phyloP scores from a whole-genome alignment of 257 asterid species.

The Haberlea rhodopensis region DNA sequence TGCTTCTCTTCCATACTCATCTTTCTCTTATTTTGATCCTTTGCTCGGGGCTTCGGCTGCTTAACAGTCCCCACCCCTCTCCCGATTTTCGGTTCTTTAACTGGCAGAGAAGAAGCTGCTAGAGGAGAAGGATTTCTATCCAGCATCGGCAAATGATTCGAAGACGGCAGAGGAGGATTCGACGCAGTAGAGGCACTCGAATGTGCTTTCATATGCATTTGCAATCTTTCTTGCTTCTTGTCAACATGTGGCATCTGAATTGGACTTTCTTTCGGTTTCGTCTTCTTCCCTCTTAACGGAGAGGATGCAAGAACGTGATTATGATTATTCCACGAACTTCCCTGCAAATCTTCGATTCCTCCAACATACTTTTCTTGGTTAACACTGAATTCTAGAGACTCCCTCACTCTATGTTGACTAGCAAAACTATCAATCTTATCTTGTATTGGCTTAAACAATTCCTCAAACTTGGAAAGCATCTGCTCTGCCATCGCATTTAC shows the following conservation, averaged over 20 bases:
- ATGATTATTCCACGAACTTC: conserved; percentile 68
- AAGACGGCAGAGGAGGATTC: conserved; percentile 33
- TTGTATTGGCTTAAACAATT: conserved; percentile 64
- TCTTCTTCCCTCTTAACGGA: conserved; percentile 47
- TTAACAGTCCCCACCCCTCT: conserved; percentile 34
- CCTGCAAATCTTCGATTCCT: conserved; percentile 67
- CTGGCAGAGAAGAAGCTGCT: conserved; percentile 44
- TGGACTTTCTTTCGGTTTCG: conserved; percentile 39
- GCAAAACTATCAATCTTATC: conserved; percentile 36
- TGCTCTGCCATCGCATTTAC: conserved; percentile 64
- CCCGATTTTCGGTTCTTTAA: conserved; percentile 36
- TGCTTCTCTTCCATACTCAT: conserved; percentile 96
- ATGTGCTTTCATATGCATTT: conserved; percentile 45
- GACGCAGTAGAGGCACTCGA: conserved; percentile 68
- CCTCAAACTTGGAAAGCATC: conserved; percentile 63
- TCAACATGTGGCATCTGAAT: conserved; percentile 26
- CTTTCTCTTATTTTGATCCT: conserved; percentile 79
- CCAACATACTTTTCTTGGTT: conserved; percentile 29
- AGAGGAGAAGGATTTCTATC: conserved; percentile 56
- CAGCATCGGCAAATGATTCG: conserved; percentile 24
- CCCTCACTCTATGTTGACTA: conserved; percentile 37
- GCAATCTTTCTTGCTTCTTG: conserved; percentile 52
- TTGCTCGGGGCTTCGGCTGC: conserved; percentile 92
- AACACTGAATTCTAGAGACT: conserved; percentile 26
- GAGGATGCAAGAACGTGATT: conserved; percentile 38